Percentiles rank a stretch among this genome's conserved stretches.
Conservation (phyloP, 352 stramenopile species). For the Phytophthora agathidicida region DNA sequence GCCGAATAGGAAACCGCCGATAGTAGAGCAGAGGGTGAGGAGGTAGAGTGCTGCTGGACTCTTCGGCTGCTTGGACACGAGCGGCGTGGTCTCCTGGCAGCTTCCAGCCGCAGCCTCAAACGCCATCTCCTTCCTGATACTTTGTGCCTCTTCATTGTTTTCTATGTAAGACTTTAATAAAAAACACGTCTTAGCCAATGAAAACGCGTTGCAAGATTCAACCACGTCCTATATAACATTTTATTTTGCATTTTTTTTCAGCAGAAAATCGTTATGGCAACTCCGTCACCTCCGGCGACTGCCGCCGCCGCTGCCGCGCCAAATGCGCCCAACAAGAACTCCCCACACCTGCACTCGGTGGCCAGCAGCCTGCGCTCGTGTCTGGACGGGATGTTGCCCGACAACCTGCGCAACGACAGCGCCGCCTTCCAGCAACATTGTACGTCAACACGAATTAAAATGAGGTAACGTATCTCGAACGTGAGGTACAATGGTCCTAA, state of each 20-base stretch:
- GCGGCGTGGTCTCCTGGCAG: constrained; percentile 15
- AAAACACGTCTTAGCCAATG: too few species aligned
- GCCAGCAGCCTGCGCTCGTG: constrained; percentile 82
- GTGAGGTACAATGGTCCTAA: not conserved
- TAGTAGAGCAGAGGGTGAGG: constrained; percentile 72
- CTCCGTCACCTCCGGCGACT: constrained; percentile 11
- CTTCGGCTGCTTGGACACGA: not conserved
- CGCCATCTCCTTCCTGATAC: not conserved
- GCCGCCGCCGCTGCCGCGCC: not conserved
- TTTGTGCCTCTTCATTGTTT: not conserved
- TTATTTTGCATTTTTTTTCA: too few species aligned
- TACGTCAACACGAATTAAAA: constrained; percentile 20
- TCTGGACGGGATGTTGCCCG: constrained; percentile 85
- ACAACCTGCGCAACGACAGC: constrained; percentile 84
- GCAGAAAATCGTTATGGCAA: constrained; percentile 32
- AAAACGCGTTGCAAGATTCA: not conserved
- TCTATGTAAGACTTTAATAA: too few species aligned
- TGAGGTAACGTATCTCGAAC: too few species aligned
- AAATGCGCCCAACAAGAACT: constrained; percentile 57
- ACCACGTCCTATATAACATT: not conserved
- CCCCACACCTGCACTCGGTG: constrained; percentile 81
- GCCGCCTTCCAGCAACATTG: constrained; percentile 74
- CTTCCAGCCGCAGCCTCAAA: not conserved
- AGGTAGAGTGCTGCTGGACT: constrained; percentile 54
- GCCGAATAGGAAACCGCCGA: constrained; percentile 82